phyloP scores from a whole-genome alignment of 2,329 filamentous ascomycete species.

The Cucurbitaria berberidis region DNA sequence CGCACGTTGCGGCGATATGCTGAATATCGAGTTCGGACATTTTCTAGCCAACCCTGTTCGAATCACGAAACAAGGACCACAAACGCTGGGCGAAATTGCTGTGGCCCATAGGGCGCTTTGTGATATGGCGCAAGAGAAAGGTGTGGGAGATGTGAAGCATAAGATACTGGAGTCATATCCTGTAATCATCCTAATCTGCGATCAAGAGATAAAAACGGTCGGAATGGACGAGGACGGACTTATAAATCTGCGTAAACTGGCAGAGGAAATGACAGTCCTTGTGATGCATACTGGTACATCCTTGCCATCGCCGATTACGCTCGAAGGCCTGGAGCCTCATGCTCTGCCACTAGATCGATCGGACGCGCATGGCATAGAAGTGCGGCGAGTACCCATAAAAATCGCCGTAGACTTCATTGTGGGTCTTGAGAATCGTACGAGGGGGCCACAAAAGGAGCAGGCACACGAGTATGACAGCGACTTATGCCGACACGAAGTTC shows the following conservation, averaged over 20 bases:
- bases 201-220: conserved; percentile 7
- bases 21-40: conserved; percentile 22
- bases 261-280: conserved; percentile 13
- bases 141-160: conserved; percentile 13
- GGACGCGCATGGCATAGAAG: conserved; percentile 16
- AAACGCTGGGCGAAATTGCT: conserved; percentile 10
- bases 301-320: conserved; percentile 4
- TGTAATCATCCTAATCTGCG: conserved; percentile 17
- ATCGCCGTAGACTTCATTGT: conserved; percentile 8
- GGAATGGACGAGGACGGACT: conserved; percentile 11
- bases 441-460: not conserved
- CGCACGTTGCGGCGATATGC: conserved; percentile 6
- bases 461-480: not conserved
- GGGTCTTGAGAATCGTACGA: conserved; percentile 1
- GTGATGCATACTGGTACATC: conserved; percentile 7
- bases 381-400: conserved; percentile 11
- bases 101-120: conserved; percentile 14
- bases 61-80: conserved; percentile 15
- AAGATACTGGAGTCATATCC: conserved; percentile 14
- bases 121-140: conserved; percentile 11
- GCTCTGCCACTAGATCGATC: conserved; percentile 19
- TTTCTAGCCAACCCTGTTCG: conserved; percentile 19
- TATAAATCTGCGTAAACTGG: conserved; percentile 18
- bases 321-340: conserved; percentile 12
- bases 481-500: not conserved